Base-by-base conservation (phyloP, 2,329 filamentous ascomycete genomes). In the Apiospora malaysiana region DNA sequence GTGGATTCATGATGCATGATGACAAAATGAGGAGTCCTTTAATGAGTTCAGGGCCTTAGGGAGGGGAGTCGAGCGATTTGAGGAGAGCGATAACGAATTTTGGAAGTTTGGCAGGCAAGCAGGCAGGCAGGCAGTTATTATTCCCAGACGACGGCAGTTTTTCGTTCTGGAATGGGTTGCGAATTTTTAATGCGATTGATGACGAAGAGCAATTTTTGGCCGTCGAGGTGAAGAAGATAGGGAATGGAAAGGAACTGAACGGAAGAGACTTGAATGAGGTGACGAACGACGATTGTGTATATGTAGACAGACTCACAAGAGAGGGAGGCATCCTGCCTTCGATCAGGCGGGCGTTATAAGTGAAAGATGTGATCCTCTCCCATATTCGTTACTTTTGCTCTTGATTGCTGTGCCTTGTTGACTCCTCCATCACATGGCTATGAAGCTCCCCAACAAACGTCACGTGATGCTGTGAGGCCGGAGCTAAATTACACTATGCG, bases 1-100 rank as follows among this genome's bases (percentile, higher is more conserved):
- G 56, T 63, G 56, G 56, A 40, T 63, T 63, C 56, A 63, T 63
- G 56, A 63, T 63, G 56, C 56, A 63, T 63, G 56, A 63, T 63
- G 56, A 63, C 56, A 32, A 63, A n/a, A 63, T 40, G 56, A 63
- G 56, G 27, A 63, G 27, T 63, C 32, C 40, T 56, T 27, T n/a
- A 37, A 59, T 59, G 56, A 40, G 40, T 40, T 14, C 18, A n/a
- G 56, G 56, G 56, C 14, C 40, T 40, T 40, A 18, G 56, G 32
- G 32, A 32, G 32, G 3, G 32, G 27, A 40, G n/a, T 8, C 4
- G 49, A 32, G 12, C 51, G 27, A 59, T 59, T 37, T 63, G 56
- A 63, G 56, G 56, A 40, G n/a, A 63, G 56, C 56, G 56, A 6
- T 63, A n/a, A 63, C 56, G 56, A 56, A 6, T 32, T 21, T 27